Evolutionary conservation across 108 stramenopile species (phyloP), one percentile per base, ranked within the genome.

Genomic region (Pseudonitzschia multistriata): DNA sequence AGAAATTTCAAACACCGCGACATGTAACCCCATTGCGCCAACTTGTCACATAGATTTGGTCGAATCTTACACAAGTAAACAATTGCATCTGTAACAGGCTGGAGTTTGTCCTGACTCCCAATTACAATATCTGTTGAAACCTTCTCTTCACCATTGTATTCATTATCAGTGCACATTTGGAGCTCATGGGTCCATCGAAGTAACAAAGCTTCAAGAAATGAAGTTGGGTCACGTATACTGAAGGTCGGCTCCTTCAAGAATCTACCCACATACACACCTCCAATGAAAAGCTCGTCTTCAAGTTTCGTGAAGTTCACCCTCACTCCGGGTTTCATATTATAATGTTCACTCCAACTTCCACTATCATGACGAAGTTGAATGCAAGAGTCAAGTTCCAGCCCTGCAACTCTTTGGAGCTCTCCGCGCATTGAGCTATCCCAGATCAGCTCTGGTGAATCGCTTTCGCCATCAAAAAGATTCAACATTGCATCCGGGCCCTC

Each of bases 161-260:
- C 71, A 45, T 59, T 76, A 5, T 62, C 73, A 3, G 74, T 68
- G 53, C 73, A 69, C 49, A 69, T 73, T 53, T 76, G 60, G n/a
- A 91, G 67, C 53, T 88, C 86, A 33, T 82, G 71, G 29, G 54
- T 64, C 85, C 87, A 88, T 47, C 87, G 73, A 42, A 75, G 80
- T 42, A 86, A 67, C 8, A 83, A 50, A 45, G 64, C 47, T 63
- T 90, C 89, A 24, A 90, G 67, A 64, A 93, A 94, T 17, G 75
- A 47, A 13, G 73, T 84, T 5, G 92, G 86, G 65, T 94, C 84
- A 6, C 84, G 81, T 40, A 94, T 69, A 30, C 83, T 85, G 83
- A 75, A 94, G 17, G 89, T 88, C 13, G 92, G 89, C 61, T 94
- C 84, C 76, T 94, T 88, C 68, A 94, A 63, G 71, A 89, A 94